Base-by-base conservation (phyloP, 176 grass and related monocot species). In the Avena atlantica region DNA sequence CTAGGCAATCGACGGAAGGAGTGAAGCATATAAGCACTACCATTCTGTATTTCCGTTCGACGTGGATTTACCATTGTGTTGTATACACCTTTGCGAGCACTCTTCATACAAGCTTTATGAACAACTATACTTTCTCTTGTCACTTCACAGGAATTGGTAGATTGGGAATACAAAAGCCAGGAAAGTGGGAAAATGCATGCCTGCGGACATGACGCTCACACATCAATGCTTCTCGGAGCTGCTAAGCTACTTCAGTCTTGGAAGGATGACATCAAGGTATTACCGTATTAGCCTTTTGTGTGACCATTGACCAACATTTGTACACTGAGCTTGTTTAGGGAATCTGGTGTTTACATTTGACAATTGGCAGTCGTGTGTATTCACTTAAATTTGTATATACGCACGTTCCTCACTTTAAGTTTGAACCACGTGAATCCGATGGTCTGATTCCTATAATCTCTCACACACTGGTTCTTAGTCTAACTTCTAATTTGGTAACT, bases 141-240 rank as follows among this genome's bases (percentile, higher is more conserved):
- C 12, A 51, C 21, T 74, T 74, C 71, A 74, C 71, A 74, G 71
- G 71, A 74, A 51, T 15, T 74, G 47, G 71, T 74, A 74, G 71
- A 74, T 74, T 74, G 45, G 71, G 71, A 74, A 25, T 74, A 74
- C 45, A 74, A 74, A 74, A 74, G 71, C 71, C 45, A 27, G 71
- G 71, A 74, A 49, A 74, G 47, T 74, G 71, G 71, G 25, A 74
- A 74, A 74, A 74, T 74, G 71, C 71, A 74, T 74, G 71, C 71
- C 27, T 74, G 71, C 8, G 71, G 71, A 51, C 71, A 74, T 74
- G 71, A 74, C 27, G 71, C 71, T 74, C 71, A 74, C 47, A 74
- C 71, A 23, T 74, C 71, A 74, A 74, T 74, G 71, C 71, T 74
- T 74, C 45, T 74, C 21, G 71, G 71, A 51, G 71, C 71, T 74